Evolutionary conservation across 768 basidiomycete species (phyloP), one percentile per base, ranked within the genome.

Genomic region (Calocybe gangraenosa): DNA sequence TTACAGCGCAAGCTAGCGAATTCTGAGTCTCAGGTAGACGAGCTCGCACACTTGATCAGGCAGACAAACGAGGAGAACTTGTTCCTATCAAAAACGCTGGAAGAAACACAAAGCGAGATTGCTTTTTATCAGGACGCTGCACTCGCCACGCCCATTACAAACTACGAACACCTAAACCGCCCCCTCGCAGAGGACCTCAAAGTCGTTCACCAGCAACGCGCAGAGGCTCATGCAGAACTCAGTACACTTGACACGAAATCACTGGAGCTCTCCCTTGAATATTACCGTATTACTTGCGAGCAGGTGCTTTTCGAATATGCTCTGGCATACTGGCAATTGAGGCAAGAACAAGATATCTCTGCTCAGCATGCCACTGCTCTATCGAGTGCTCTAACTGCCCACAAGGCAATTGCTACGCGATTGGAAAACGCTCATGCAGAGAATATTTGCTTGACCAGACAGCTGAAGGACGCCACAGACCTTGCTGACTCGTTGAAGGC

Each of bases 1-100:
- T 64, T 87, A 10, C 79, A 84, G 53, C 78, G 86, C 48, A 86
- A 82, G 59, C 66, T 87, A 11, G 78, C 76, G 32, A 84, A 83
- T 54, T 69, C 83, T 3, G 81, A 87, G 44, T 78, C 65, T 14
- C 84, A 88, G 57, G 81, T 84, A 17, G 60, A 67, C 10, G 84
- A 87, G 49, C 65, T 89, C 7, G 78, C 79, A 1, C 65, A 76
- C 48, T 72, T 88, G 33, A 68, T 84, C 53, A 79, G 82, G 19
- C 74, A 79, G 20, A 63, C 67, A 20, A 74, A 74, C 37, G 77
- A 81, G 11, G 70, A 79, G 40, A 84, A 76, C 50, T 48, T 49
- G 9, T 54, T 76, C 6, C 65, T 87, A 17, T 37, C 51, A 7
- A 46, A 55, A n/a, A 56, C 63, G 23, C 56, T 75, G 4, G 52